Percentiles rank a stretch among this genome's conserved stretches.
Evolutionary conservation across 169 alveolate species (phyloP).

Genomic region (Plasmodium billcollinsi): DNA sequence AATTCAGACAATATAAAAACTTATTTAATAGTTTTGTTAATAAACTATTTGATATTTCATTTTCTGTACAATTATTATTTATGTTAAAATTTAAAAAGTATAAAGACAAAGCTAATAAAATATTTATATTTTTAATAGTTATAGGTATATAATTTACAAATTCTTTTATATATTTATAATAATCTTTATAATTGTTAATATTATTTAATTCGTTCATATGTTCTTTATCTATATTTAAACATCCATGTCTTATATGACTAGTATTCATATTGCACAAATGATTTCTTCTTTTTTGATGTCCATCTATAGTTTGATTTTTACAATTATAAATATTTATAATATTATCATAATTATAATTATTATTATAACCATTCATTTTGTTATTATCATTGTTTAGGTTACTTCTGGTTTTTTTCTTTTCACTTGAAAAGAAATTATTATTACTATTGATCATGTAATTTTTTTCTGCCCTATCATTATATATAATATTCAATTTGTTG

Average conservation of each 20-base stretch:
- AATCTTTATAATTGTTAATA: slow-evolving; percentile 60
- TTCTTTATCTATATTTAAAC: slow-evolving; percentile 9
- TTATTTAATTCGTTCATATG: not conserved
- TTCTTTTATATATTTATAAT: slow-evolving; percentile 48
- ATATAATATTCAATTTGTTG: slow-evolving; percentile 22
- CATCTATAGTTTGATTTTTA: too few species aligned
- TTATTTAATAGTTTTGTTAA: slow-evolving; percentile 41
- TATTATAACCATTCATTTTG: not conserved
- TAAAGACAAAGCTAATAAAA: slow-evolving; percentile 51
- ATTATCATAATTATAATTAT: not conserved
- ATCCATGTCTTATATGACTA: too few species aligned
- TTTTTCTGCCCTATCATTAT: slow-evolving; percentile 17
- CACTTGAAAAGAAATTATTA: not conserved
- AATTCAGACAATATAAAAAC: slow-evolving; percentile 37
- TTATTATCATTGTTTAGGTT: not conserved
- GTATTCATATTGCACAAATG: too few species aligned
- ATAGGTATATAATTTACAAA: slow-evolving; percentile 39
- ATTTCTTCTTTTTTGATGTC: too few species aligned
- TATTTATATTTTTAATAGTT: slow-evolving; percentile 44
- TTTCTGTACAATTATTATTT: slow-evolving; percentile 18
- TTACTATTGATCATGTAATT: not conserved
- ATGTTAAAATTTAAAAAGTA: slow-evolving; percentile 33
- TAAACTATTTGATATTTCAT: slow-evolving; percentile 18
- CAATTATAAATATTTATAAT: too few species aligned
- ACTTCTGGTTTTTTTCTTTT: slow-evolving; percentile 1